Base-by-base conservation (phyloP, 2,329 filamentous ascomycete genomes). In the Ophiocordyceps australis region DNA sequence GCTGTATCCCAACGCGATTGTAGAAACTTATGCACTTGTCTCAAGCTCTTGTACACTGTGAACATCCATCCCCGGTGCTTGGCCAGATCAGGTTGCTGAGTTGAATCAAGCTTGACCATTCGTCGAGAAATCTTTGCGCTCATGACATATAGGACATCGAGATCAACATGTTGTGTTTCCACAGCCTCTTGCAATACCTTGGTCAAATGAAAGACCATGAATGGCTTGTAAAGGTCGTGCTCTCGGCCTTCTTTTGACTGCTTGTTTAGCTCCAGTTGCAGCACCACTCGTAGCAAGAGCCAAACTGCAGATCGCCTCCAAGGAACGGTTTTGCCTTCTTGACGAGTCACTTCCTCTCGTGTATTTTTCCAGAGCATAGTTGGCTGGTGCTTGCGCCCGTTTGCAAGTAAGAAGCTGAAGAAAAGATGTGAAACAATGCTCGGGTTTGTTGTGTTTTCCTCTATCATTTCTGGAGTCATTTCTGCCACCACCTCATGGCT, bases 311-410 rank as follows among this genome's bases (percentile, higher is more conserved):
- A 28, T 10, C 29, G 30, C 15, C 28, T 20, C 29, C 25, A 33
- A 1, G 27, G 26, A 3, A 6, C 8, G 3, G 16, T 23, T 9
- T 23, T 17, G 4, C n/a, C 14, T 23, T 25, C 12, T 9, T 20
- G 11, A 11, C 16, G 9, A 4, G 14, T 24, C 2, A 25, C 29
- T 13, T 72, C 64, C 21, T 72, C 64, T 4, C 62, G 54, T 0
- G 58, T 62, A 17, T 57, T 44, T 28, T 71, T 73, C 25, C 34
- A 44, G 11, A 70, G n/a, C n/a, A n/a, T n/a, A n/a, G n/a, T n/a
- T 47, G 2, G 43, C 40, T 0, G 24, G 4, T 0, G 32, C 33
- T 1, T 39, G 9, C 6, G 34, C 1, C 60, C 59, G 4, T 55
- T 30, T 7, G 27, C 15, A 7, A 50, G 40, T 4, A 66, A 28